phyloP scores from a whole-genome alignment of 129 eudicot species.

The Gnaphalium uliginosum region DNA sequence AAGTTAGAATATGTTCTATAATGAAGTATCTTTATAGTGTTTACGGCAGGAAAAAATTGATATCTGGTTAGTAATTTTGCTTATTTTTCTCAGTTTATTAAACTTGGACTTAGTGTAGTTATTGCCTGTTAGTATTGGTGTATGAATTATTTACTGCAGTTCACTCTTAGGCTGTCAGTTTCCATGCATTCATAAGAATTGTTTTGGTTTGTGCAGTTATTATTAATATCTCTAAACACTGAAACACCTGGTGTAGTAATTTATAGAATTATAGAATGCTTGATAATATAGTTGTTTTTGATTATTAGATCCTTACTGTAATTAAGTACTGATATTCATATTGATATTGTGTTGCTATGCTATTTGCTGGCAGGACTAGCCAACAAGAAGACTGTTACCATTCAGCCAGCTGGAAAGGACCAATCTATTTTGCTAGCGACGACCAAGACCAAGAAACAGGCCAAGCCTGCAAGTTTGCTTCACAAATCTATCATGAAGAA shows the following conservation, averaged over 20 bases:
- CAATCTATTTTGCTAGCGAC: constrained; percentile 81
- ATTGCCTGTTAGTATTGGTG: no score
- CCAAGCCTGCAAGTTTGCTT: constrained; percentile 68
- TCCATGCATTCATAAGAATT: not conserved
- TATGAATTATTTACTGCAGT: no score
- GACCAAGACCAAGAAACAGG: constrained; percentile 79
- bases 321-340: not conserved
- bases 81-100: no score
- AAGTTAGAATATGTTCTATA: not conserved
- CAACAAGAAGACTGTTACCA: constrained; percentile 90
- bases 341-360: not conserved
- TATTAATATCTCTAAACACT: no score
- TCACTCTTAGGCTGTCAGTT: no score
- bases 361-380: constrained; percentile 56
- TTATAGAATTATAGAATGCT: not conserved
- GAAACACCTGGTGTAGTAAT: no score
- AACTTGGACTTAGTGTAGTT: no score
- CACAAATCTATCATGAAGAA: constrained; percentile 94
- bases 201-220: not conserved
- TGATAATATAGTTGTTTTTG: not conserved
- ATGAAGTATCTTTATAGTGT: not conserved
- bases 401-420: constrained; percentile 85
- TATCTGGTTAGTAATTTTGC: no score
- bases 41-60: not conserved
- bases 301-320: not conserved